A percentile compares a stretch with the other conserved stretches of the same genome.
These are phyloP conservation scores for Hemerocallis citrina DNA, from an alignment of 106 monocot species.

Conservation along the genomic window DNA sequence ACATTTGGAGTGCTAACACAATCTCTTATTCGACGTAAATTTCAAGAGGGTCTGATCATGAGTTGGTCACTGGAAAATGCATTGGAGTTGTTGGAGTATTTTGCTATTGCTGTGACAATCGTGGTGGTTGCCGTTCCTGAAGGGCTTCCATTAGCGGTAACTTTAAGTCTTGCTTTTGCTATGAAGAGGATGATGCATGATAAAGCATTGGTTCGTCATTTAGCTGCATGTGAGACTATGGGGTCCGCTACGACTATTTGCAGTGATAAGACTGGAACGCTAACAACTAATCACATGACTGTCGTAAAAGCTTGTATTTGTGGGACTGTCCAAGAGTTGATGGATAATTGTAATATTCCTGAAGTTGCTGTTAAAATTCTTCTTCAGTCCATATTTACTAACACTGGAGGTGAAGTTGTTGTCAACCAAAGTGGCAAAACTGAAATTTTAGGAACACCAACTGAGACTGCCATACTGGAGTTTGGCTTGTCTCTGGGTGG, in stretches of 20 bases:
- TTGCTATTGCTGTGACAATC: slow-evolving; percentile 43
- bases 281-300: slow-evolving; percentile 40
- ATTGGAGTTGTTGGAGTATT: slow-evolving; percentile 24
- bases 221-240: slow-evolving; percentile 45
- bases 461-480: slow-evolving; percentile 38
- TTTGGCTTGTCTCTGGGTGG: slow-evolving; percentile 30
- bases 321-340: slow-evolving; percentile 18
- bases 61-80: slow-evolving; percentile 31
- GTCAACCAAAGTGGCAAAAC: slow-evolving; percentile 23
- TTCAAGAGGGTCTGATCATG: slow-evolving; percentile 7
- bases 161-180: slow-evolving; percentile 42
- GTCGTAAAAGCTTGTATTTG: slow-evolving; percentile 29
- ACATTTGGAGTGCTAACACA: slow-evolving; percentile 25
- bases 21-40: slow-evolving; percentile 23
- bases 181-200: slow-evolving; percentile 55
- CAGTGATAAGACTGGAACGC: slow-evolving; percentile 43
- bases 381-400: slow-evolving; percentile 33
- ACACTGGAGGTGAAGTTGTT: slow-evolving; percentile 39
- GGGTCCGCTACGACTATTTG: slow-evolving; percentile 35
- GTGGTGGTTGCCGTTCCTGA: slow-evolving; percentile 48
- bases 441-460: slow-evolving; percentile 37
- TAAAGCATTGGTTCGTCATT: slow-evolving; percentile 33
- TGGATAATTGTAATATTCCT: slow-evolving; percentile 12
- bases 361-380: slow-evolving; percentile 20
- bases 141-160: slow-evolving; percentile 37